Evolutionary conservation across 805 yeast genomes (phyloP), one percentile per base, ranked within the genome.

Genomic region (Dipodascus geniculatus): DNA sequence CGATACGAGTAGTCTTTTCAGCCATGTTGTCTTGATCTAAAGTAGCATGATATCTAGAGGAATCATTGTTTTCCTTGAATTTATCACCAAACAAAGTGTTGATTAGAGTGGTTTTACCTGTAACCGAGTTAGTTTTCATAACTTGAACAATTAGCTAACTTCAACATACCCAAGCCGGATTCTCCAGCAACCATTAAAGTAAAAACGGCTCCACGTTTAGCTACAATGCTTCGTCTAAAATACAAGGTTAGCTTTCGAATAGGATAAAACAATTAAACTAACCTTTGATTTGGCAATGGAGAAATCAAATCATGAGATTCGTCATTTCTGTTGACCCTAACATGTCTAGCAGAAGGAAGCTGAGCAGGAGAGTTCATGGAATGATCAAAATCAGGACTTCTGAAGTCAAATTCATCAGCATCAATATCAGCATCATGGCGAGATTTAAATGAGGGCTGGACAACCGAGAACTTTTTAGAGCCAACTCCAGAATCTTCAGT

Each of bases 101-200:
- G 67, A 89, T 74, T 60, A 88, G 88, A 0, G 96, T 89, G n/a
- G 95, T 83, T 68, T 89, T 62, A 23, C 49, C 49, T 47, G n/a
- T 47, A 22, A 22, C 19, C 14, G 8, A 22, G 49, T 22, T 22
- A 22, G 31, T 17, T 22, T 22, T 6, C 16, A 47, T 22, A 16
- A 47, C 44, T 14, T 20, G 49, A 20, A 47, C 3, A 20, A n/a
- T n/a, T n/a, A 14, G 44, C 4, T 38, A 22, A 22, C 17, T 35
- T 20, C 20, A 11, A 48, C 55, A n/a, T 87, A 57, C 97, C 97
- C 51, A 88, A 72, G 3, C 96, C 96, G 50, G 90, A 80, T 68
- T 89, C 96, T 61, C 97, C 97, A 38, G 78, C 78, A 9, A 85
- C 79, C 78, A 86, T 76, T 52, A 85, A 65, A 17, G 86, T 79